These are phyloP conservation scores for Desmodesmus armatus DNA, from an alignment of 139 green algal species.

Conservation along the genomic window DNA sequence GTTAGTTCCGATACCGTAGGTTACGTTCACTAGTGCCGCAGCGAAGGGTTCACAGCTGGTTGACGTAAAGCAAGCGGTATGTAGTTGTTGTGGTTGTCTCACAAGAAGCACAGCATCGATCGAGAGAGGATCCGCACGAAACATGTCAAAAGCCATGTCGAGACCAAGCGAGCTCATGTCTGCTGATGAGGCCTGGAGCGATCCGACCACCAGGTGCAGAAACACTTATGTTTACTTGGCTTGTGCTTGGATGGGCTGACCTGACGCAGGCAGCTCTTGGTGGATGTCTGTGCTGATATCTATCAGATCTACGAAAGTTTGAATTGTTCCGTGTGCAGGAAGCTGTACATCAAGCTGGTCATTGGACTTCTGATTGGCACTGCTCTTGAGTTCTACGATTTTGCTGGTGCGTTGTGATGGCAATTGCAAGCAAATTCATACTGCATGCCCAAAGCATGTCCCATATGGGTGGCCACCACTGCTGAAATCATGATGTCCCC, in stretches of 20 bases:
- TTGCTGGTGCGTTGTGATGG: not conserved
- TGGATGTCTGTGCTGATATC: not conserved
- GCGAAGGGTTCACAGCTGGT: too few species aligned
- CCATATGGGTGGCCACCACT: not conserved
- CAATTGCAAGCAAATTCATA: not conserved
- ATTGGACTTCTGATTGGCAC: not conserved
- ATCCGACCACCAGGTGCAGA: not conserved
- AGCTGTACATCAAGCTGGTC: not conserved
- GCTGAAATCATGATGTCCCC: not conserved
- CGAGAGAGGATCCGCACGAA: not conserved
- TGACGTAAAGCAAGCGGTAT: too few species aligned
- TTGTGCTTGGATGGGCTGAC: not conserved
- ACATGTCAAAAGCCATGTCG: not conserved
- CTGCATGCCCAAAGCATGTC: not conserved
- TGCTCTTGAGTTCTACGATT: conserved; percentile 21
- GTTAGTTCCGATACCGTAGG: too few species aligned
- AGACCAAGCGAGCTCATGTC: not conserved
- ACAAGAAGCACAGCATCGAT: not conserved
- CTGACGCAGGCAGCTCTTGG: not conserved
- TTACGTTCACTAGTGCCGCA: too few species aligned
- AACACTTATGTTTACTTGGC: not conserved
- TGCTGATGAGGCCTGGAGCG: conserved; percentile 5
- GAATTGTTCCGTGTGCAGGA: not conserved
- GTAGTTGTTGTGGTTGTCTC: not conserved
- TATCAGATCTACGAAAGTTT: too few species aligned